Evolutionary conservation across 2,329 filamentous ascomycete genomes (phyloP), one percentile per base, ranked within the genome.

Genomic region (Aspergillus tanneri): DNA sequence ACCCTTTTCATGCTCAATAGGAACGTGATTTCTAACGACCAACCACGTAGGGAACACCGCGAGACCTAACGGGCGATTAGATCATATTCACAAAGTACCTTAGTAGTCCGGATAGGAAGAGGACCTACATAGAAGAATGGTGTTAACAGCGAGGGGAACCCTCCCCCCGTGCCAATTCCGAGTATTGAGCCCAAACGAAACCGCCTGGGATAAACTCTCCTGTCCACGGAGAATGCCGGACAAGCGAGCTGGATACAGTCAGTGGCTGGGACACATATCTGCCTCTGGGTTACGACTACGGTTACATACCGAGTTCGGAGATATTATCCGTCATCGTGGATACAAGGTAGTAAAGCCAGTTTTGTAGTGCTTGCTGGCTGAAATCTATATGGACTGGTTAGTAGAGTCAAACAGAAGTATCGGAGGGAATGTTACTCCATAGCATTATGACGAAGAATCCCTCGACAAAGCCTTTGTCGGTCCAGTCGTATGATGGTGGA

Each of bases 291-390:
- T 19, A 4, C 32, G 24, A 11, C 5, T 7, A 21, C 14, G 6
- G 27, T 3, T 6, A 52, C 59, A 35, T 54, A 60, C 59, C 59
- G 2, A 67, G 53, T 52, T 82, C 77, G 0, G 77, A 77, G 48
- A 81, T 79, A 41, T 80, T 79, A 43, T 81, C 75, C 0, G 77
- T 80, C 66, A 75, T 80, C 4, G 74, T 79, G 0, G 77, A 75
- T 2, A 82, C 64, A 14, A 82, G 64, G 54, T 80, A 81, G 52
- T 81, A 81, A 1, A 81, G 66, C 76, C 76, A 81, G 45, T 80
- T 81, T 58, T 81, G 78, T 16, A 80, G 58, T 0, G 75, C 67
- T 56, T 82, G 78, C 2, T 76, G 68, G 2, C 77, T 66, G 53
- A 80, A 80, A 43, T 60, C 58, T 59, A 19, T 24, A 36, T 18